Evolutionary conservation across 2,329 filamentous ascomycete species (phyloP), one percentile per base, ranked within the genome.

Genomic region (Penicillium sp.): DNA sequence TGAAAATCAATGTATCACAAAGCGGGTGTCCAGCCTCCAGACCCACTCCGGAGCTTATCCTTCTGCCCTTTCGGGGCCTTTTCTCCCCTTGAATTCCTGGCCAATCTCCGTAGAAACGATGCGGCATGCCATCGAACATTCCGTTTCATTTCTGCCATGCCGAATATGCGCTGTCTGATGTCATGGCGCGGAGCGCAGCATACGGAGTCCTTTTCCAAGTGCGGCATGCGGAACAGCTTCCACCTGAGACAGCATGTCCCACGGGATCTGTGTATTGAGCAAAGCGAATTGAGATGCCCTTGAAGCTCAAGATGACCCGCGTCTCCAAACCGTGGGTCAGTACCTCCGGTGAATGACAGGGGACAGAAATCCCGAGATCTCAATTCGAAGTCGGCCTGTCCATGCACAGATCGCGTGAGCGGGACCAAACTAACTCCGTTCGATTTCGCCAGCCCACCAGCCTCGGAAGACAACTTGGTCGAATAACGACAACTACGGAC

Each of bases 121-220:
- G 33, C 33, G 44, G 48, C 43, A 58, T 58, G 44, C 50, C 50
- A 50, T 41, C 31, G 25, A 22, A 50, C 42, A 56, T 58, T 54
- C 50, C 50, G 48, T 46, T 57, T 48, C 48, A 51, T 45, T 30
- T 41, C 5, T 38, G 33, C 36, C 24, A n/a, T 42, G 46, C 38
- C 46, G 16, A 25, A 31, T 28, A 30, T 18, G 7, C 30, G 24
- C 25, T 27, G 11, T 20, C 42, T 36, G 43, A 49, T 46, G 36
- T 50, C 46, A 50, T 53, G 22, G 28, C 30, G 13, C 27, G 10
- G 45, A 6, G 27, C 11, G 9, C 14, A 18, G 33, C 9, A 36
- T 8, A 16, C 33, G 33, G 16, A 36, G 8, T 20, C 10, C 4
- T 38, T 38, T 18, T 11, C 35, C 18, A 18, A 16, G 10, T 18